These are phyloP conservation scores for Taphrina sp. DNA, from an alignment of 1,139 yeast species.

Conservation along the genomic window DNA sequence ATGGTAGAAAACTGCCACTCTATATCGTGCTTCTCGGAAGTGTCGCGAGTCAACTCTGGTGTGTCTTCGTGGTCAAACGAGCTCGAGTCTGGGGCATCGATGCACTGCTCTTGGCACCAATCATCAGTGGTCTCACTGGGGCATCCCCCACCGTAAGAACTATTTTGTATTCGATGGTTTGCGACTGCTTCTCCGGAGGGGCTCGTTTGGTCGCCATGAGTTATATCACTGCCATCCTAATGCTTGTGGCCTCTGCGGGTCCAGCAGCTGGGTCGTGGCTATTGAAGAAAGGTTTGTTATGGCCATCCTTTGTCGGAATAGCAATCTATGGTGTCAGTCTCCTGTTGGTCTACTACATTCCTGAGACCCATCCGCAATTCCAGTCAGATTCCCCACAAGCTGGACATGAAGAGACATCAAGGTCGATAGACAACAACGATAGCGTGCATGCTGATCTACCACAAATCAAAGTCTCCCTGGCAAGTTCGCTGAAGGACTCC, in stretches of 20 bases:
- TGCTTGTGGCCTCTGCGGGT: background rate
- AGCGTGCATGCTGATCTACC: conserved; percentile 6
- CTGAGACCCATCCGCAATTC: background rate
- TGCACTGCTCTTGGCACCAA: conserved; percentile 3
- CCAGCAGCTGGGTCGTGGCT: conserved; percentile 3
- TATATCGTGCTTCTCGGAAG: background rate
- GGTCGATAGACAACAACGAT: conserved; percentile 7
- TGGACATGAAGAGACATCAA: no score
- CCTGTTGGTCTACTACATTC: background rate
- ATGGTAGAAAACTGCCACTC: conserved; percentile 1
- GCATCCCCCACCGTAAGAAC: conserved; percentile 2
- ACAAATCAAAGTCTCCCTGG: background rate
- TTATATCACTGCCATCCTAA: background rate
- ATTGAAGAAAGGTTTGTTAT: background rate
- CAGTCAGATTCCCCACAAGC: no score
- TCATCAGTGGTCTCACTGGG: conserved; percentile 11
- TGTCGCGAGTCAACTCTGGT: background rate
- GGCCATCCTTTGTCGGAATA: conserved; percentile 1
- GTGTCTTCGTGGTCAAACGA: background rate
- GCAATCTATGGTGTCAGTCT: background rate
- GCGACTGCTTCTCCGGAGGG: conserved; percentile 5
- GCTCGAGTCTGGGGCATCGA: conserved; percentile 9
- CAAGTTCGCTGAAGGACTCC: background rate
- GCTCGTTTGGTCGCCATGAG: conserved; percentile 7
- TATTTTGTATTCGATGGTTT: background rate